phyloP scores from a whole-genome alignment of 2,329 filamentous ascomycete species.

The Alternaria gaisen region DNA sequence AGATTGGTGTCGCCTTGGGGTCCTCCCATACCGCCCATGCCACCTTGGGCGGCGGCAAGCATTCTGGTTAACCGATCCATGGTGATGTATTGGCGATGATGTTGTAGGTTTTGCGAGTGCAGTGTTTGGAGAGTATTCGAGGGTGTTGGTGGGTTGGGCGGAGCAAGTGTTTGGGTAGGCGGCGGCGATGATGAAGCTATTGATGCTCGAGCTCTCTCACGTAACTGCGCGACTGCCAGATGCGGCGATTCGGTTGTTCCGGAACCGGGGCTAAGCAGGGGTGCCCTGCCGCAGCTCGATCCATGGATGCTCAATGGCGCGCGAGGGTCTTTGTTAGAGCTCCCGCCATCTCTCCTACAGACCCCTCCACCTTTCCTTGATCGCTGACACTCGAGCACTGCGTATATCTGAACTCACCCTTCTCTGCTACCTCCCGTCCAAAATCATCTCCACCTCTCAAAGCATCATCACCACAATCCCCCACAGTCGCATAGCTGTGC shows the following conservation, averaged over 20 bases:
- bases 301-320: conserved; percentile 13
- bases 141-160: background rate
- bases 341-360: conserved; percentile 17
- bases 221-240: conserved; percentile 23
- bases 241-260: conserved; percentile 21
- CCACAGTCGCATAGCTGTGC: conserved; percentile 25
- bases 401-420: background rate
- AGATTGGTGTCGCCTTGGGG: conserved; percentile 77
- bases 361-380: conserved; percentile 10
- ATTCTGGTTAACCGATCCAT: conserved; percentile 96
- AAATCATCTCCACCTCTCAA: background rate
- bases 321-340: conserved; percentile 20
- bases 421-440: background rate
- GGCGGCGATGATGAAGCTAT: conserved; percentile 23
- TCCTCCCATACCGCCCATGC: conserved; percentile 70
- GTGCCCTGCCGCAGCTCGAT: conserved; percentile 17
- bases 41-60: conserved; percentile 73
- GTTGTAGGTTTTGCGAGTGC: background rate
- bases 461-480: background rate
- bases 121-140: background rate
- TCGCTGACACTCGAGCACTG: conserved; percentile 2
- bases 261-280: conserved; percentile 19
- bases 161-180: conserved; percentile 8
- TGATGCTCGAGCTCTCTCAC: conserved; percentile 22
- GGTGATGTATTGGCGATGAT: conserved; percentile 13